phyloP scores from a whole-genome alignment of 495 filamentous ascomycete genomes.

The Neurospora sp. region DNA sequence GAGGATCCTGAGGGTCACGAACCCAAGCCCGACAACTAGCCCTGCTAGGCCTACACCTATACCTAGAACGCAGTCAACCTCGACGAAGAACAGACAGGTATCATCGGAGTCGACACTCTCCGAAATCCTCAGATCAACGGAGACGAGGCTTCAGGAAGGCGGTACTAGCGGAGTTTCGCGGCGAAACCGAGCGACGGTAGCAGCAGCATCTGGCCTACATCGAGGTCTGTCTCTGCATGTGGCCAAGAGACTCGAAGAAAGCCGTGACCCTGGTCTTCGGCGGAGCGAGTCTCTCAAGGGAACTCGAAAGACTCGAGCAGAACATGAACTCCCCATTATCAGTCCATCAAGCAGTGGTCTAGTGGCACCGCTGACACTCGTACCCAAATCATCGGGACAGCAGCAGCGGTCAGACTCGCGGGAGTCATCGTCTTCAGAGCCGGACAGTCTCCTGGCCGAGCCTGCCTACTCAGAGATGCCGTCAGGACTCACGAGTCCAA shows the following conservation, averaged over 20 bases:
- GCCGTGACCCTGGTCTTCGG: not conserved
- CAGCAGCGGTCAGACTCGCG: constrained; percentile 21
- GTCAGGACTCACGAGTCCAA: constrained; percentile 15
- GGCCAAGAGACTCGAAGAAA: not conserved
- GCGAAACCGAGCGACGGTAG: constrained; percentile 12
- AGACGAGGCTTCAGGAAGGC: constrained; percentile 30
- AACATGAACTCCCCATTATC: not conserved
- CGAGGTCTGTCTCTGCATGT: not conserved
- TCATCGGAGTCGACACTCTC: constrained; percentile 32
- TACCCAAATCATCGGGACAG: not conserved
- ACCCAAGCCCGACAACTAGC: constrained; percentile 1
- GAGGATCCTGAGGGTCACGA: not conserved
- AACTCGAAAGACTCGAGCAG: not conserved
- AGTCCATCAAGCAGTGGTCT: not conserved
- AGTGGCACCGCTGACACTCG: not conserved
- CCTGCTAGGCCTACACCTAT: constrained; percentile 4
- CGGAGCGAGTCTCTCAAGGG: not conserved
- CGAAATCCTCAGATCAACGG: constrained; percentile 33
- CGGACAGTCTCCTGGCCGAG: constrained; percentile 19
- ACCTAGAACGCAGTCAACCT: constrained; percentile 9
- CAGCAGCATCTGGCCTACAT: not conserved
- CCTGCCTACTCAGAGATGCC: constrained; percentile 9
- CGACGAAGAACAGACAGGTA: constrained; percentile 11
- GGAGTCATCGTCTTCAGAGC: constrained; percentile 24
- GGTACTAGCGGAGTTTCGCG: constrained; percentile 9